A percentile compares a stretch with the other conserved stretches of the same genome.
Evolutionary conservation across 257 asterid genomes (phyloP).

Genomic region (Coffea eugenioides): DNA sequence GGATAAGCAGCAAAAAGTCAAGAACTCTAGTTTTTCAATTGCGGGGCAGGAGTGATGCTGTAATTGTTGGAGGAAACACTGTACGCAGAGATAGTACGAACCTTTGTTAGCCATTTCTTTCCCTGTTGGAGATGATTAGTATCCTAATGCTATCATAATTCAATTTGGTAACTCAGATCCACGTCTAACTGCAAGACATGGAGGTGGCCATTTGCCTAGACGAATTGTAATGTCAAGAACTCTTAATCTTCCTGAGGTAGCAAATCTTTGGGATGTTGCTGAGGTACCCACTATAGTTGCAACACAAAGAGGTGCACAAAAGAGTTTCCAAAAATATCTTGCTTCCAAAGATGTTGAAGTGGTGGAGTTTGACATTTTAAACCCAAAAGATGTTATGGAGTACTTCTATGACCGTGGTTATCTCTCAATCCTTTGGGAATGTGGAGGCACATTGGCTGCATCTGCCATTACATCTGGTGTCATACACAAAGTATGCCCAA

Average conservation of each 20-base stretch:
- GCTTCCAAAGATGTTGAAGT: constrained; percentile 97
- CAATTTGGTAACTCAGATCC: constrained; percentile 64
- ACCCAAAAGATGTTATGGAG: constrained; percentile 81
- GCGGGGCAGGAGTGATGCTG: constrained; percentile 98
- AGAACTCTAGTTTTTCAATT: constrained; percentile 81
- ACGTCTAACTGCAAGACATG: constrained; percentile 89
- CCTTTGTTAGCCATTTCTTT: constrained; percentile 32
- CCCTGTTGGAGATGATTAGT: constrained; percentile 17
- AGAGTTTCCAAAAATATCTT: constrained; percentile 80
- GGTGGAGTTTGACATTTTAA: constrained; percentile 84
- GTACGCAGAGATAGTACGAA: constrained; percentile 93
- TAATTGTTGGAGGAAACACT: constrained; percentile 97
- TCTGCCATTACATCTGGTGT: constrained; percentile 90
- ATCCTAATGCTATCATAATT: constrained; percentile 27
- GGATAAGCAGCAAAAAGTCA: constrained; percentile 92
- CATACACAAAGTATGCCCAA: constrained; percentile 69
- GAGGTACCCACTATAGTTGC: constrained; percentile 87
- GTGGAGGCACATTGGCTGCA: constrained; percentile 96
- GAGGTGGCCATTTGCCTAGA: constrained; percentile 93
- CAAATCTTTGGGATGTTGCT: constrained; percentile 81
- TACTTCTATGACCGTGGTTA: constrained; percentile 90
- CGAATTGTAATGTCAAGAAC: constrained; percentile 87
- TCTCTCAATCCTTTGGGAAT: constrained; percentile 94
- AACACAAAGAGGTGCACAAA: constrained; percentile 93
- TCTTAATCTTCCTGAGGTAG: constrained; percentile 90